Percentiles rank a stretch among this genome's conserved stretches.
These are phyloP conservation scores for Dendrocalamus sinicus DNA, from an alignment of 176 grass and related monocot genomes.

Conservation along the genomic window DNA sequence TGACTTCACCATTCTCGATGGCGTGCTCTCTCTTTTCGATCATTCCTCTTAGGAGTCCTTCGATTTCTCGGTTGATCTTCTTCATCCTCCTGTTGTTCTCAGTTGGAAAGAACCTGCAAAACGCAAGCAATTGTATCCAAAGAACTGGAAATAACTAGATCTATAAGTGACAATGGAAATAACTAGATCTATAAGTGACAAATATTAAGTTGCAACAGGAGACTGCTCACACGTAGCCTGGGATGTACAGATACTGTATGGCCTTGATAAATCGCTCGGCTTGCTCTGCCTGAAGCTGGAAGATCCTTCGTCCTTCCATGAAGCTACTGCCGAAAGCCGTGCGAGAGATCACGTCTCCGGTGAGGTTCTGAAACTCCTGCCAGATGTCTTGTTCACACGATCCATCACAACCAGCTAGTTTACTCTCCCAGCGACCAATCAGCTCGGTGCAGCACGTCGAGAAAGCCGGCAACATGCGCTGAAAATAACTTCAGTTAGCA, in stretches of 20 bases:
- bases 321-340: conserved; percentile 76
- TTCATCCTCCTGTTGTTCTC: conserved; percentile 58
- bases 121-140: not conserved
- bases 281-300: conserved; percentile 55
- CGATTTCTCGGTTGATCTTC: conserved; percentile 44
- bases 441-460: conserved; percentile 55
- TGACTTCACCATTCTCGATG: conserved; percentile 39
- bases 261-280: too few species aligned
- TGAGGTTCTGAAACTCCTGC: conserved; percentile 68
- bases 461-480: conserved; percentile 66
- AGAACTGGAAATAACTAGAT: too few species aligned
- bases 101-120: conserved; percentile 67
- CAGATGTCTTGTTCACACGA: conserved; percentile 61
- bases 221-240: too few species aligned
- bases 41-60: conserved; percentile 56
- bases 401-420: not conserved
- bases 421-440: conserved; percentile 54
- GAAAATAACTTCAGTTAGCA: conserved; percentile 20
- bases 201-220: too few species aligned
- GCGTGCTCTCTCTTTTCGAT: conserved; percentile 52
- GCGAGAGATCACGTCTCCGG: conserved; percentile 77
- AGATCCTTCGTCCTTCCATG: conserved; percentile 70
- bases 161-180: too few species aligned
- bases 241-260: too few species aligned
- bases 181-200: too few species aligned